phyloP scores from a whole-genome alignment of 1,139 yeast genomes.

The Debaryomycetaceae sp. region DNA sequence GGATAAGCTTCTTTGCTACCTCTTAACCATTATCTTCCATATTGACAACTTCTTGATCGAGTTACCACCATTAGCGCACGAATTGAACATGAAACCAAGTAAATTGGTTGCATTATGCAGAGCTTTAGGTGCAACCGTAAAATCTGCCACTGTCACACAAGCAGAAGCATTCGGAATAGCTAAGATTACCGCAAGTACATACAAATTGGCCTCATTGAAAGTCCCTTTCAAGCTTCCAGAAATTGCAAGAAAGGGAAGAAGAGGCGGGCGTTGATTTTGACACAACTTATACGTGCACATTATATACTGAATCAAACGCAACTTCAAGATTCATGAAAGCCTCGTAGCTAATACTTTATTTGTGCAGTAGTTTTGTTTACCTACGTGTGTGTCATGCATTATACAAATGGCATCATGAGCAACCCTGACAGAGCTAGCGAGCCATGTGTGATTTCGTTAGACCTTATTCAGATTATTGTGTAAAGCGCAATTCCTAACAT shows the following conservation, averaged over 20 bases:
- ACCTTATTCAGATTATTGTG: background rate
- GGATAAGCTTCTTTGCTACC: conserved; percentile 78
- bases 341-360: too few relatives aligned
- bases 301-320: background rate
- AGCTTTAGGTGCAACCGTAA: conserved; percentile 79
- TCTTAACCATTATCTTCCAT: conserved; percentile 70
- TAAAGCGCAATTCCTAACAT: background rate
- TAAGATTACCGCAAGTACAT: conserved; percentile 57
- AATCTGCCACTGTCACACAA: conserved; percentile 72
- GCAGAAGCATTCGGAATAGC: conserved; percentile 83
- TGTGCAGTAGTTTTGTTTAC: too few relatives aligned
- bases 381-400: too few relatives aligned
- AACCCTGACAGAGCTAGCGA: too few relatives aligned
- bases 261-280: background rate
- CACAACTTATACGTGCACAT: background rate
- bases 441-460: background rate
- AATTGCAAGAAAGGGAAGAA: conserved; percentile 64
- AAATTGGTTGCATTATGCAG: conserved; percentile 66
- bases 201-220: conserved; percentile 77
- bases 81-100: conserved; percentile 77
- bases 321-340: background rate
- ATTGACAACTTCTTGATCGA: conserved; percentile 75
- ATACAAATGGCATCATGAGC: too few relatives aligned
- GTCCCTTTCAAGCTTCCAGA: conserved; percentile 93
- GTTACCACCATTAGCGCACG: conserved; percentile 79